Evolutionary conservation across 208 protist genomes (phyloP).

Genomic region (Crithidia thermophila): DNA sequence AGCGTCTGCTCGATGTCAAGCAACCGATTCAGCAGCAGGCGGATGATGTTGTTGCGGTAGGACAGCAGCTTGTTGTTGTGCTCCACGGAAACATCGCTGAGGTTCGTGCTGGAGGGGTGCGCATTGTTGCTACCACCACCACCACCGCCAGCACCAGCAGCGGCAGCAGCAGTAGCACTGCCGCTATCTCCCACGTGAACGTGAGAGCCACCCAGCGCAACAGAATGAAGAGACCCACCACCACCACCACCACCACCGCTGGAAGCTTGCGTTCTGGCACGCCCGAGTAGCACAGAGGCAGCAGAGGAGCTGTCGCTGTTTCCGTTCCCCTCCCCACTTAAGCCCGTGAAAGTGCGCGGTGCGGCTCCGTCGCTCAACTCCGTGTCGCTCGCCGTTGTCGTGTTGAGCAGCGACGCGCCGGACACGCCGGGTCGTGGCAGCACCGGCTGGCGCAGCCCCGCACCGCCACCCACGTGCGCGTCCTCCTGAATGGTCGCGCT

Average conservation of each 20-base stretch:
- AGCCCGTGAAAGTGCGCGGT: neutral
- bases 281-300: neutral
- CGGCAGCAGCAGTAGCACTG: no score
- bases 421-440: conserved; percentile 8
- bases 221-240: no score
- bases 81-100: conserved; percentile 15
- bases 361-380: conserved; percentile 14
- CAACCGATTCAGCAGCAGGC: conserved; percentile 61
- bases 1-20: conserved; percentile 70
- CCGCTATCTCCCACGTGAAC: no score
- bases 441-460: conserved; percentile 13
- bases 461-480: conserved; percentile 14
- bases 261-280: neutral
- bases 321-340: neutral
- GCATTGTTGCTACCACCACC: neutral
- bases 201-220: no score
- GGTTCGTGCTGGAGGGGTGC: neutral
- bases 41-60: conserved; percentile 69
- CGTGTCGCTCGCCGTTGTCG: conserved; percentile 22
- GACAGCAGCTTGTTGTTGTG: conserved; percentile 77
- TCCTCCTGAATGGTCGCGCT: conserved; percentile 26
- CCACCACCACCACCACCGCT: neutral
- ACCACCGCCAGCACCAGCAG: neutral
- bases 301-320: conserved; percentile 11
- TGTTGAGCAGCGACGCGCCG: neutral